Conservation (phyloP, 2,329 filamentous ascomycete genomes). For the Penicillium oxalicum region DNA sequence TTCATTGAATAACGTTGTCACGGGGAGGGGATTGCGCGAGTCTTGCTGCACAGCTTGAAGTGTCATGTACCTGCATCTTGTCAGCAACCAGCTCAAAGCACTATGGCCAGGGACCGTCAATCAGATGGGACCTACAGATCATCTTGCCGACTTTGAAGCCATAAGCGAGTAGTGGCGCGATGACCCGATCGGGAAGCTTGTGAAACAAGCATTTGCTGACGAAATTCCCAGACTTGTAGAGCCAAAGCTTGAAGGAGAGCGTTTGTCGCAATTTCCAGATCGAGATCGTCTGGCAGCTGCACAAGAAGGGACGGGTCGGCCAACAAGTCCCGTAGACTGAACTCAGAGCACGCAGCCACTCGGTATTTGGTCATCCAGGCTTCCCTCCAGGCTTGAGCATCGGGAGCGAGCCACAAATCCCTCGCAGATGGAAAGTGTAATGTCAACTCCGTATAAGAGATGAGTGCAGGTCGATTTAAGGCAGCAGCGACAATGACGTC, state of each 20-base stretch:
- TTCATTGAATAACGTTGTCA: constrained; percentile 9
- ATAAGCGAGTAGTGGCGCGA: constrained; percentile 7
- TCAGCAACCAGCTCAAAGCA: background rate
- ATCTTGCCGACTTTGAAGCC: constrained; percentile 15
- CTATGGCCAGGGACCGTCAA: background rate
- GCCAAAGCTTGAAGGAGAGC: constrained; percentile 9
- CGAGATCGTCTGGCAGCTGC: constrained; percentile 5
- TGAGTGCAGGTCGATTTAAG: constrained; percentile 13
- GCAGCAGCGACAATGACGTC: constrained; percentile 11
- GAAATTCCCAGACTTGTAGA: constrained; percentile 10
- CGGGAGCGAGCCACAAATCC: constrained; percentile 13
- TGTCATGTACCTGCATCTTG: constrained; percentile 5
- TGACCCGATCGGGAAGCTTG: constrained; percentile 1
- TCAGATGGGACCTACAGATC: constrained; percentile 4
- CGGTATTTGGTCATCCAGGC: constrained; percentile 7
- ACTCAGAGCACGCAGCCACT: background rate
- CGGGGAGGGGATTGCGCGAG: background rate
- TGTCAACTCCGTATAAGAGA: constrained; percentile 12
- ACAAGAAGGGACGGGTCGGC: constrained; percentile 9
- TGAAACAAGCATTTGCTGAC: constrained; percentile 12
- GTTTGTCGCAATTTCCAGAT: constrained; percentile 4
- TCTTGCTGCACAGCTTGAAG: constrained; percentile 2
- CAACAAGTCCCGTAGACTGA: constrained; percentile 9
- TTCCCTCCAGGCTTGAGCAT: constrained; percentile 8
- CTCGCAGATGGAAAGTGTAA: constrained; percentile 10